A percentile compares a stretch with the other conserved stretches of the same genome.
phyloP scores from a whole-genome alignment of 108 stramenopile genomes.

The Aurantiochytrium sp. region DNA sequence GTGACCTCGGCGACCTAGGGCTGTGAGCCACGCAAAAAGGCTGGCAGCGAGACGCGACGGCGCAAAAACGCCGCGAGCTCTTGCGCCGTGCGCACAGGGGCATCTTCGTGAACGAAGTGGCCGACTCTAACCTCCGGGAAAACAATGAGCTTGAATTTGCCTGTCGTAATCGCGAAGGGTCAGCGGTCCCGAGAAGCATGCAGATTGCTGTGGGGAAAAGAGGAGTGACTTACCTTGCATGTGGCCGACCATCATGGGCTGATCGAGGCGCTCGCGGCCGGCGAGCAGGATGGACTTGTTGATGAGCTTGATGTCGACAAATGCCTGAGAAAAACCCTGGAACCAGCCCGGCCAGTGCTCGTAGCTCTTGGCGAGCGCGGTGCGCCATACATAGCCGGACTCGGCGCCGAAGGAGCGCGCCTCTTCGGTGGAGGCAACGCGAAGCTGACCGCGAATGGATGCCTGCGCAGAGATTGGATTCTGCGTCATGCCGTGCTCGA shows the following conservation, averaged over 20 bases:
- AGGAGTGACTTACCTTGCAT: constrained; percentile 17
- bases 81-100: not conserved
- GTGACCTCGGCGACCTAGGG: too few relatives aligned
- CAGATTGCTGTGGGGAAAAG: not conserved
- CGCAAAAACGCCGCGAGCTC: not conserved
- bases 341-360: not conserved
- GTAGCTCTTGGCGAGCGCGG: not conserved
- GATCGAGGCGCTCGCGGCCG: not conserved
- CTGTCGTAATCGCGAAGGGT: too few relatives aligned
- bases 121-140: not conserved
- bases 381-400: not conserved
- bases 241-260: constrained; percentile 23
- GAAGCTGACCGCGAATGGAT: constrained; percentile 10
- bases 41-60: not conserved
- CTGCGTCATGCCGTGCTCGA: not conserved
- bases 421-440: not conserved
- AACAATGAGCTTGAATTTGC: constrained; percentile 22
- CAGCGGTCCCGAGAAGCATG: too few relatives aligned
- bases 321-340: not conserved
- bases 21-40: not conserved
- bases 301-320: not conserved
- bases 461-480: not conserved
- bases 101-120: constrained; percentile 7
- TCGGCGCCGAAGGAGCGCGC: not conserved
- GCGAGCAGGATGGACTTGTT: constrained; percentile 18